A percentile compares a stretch with the other conserved stretches of the same genome.
Conservation (phyloP, 2,329 filamentous ascomycete species). For the Esteya vermicola region DNA sequence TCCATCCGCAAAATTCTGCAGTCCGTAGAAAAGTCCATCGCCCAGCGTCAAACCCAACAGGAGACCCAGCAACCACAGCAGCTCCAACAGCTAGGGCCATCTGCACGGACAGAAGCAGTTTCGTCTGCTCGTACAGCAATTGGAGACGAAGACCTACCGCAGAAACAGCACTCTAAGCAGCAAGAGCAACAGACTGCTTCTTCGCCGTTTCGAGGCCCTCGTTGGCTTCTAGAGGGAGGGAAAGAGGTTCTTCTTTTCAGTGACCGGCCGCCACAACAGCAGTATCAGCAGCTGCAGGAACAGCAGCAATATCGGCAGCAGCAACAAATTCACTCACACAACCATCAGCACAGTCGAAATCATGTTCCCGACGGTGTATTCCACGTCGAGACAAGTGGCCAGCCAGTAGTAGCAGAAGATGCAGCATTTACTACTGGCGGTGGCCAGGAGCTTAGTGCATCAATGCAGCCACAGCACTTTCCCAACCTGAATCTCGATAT, state of each 20-base stretch:
- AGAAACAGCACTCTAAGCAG: too few species aligned
- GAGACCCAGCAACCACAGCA: not conserved
- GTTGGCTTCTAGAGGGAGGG: not conserved
- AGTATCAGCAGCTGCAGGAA: not conserved
- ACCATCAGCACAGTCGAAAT: too few species aligned
- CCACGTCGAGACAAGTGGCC: too few species aligned
- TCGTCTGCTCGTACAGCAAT: not conserved
- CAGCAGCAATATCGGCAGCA: not conserved
- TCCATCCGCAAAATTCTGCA: not conserved
- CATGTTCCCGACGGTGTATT: too few species aligned
- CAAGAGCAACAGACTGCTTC: too few species aligned
- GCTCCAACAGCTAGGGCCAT: not conserved
- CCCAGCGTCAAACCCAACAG: not conserved
- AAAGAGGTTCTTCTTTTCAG: not conserved
- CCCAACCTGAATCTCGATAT: not conserved
- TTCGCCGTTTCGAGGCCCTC: not conserved
- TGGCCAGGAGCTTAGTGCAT: not conserved
- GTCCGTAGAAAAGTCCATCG: not conserved
- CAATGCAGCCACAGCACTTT: not conserved
- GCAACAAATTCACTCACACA: not conserved
- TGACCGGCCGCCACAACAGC: not conserved
- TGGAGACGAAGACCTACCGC: too few species aligned
- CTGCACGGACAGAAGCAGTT: not conserved
- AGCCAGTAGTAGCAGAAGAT: too few species aligned
- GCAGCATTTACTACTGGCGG: not conserved